Base-by-base conservation (phyloP, 2,329 filamentous ascomycete species). In the Hypoxylon sp. region DNA sequence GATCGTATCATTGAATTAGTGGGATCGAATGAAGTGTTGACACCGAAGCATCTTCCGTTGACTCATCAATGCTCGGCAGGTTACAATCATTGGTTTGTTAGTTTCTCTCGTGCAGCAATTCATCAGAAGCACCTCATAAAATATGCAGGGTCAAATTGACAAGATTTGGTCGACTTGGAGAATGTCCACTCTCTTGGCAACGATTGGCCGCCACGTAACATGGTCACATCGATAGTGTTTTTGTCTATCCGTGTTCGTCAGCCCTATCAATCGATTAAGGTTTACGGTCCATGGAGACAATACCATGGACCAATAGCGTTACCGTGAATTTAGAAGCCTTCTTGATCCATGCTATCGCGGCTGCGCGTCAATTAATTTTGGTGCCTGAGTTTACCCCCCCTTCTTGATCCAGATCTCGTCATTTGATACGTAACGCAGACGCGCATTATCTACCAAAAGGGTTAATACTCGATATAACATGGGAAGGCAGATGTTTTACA, bases 361-460 rank as follows among this genome's bases (percentile, higher is more conserved):
- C 54, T 62, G 51, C 64, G 67, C 54, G 60, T 67, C 59, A 60
- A 60, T 63, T 37, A 66, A 75, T 74, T 73, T 70, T 61, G 74
- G 69, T 75, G 74, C 74, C 74, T 75, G 72, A 70, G 64, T 57
- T 26, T n/a, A 24, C 29, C 19, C 29, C 19, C 29, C 46, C 14
- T 53, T 53, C 26, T 59, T 24, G 42, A 50, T 53, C n/a, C 19
- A 60, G 63, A 64, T 67, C 54, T 53, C 55, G 55, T 62, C 52
- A 62, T 44, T 47, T 14, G 53, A 55, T 59, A 69, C 68, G 68
- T 69, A 70, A 70, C 56, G 44, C 44, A 37, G 52, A 63, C 35
- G 52, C 59, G 59, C 52, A 69, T 59, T 14, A 47, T 58, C 31
- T 39, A 39, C 46, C 46, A 50, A 48, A 39, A 22, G 22, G 55